These are phyloP conservation scores for Przewalskia tangutica DNA, from an alignment of 257 asterid genomes.

Conservation along the genomic window DNA sequence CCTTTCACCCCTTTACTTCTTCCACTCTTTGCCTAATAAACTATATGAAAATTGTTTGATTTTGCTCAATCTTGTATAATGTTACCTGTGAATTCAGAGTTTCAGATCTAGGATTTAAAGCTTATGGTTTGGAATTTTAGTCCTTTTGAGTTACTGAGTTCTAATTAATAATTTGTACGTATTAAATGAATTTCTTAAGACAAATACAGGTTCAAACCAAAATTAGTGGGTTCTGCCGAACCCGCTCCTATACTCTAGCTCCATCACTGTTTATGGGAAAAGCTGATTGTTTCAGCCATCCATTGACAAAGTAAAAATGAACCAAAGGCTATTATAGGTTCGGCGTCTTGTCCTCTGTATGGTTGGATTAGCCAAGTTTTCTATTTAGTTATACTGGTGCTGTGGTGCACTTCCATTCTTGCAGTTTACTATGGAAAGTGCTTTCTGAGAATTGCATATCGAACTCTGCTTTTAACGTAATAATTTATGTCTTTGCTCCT, in stretches of 20 bases:
- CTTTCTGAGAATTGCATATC: neutral
- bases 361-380: neutral
- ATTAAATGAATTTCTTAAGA: too few species aligned
- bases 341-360: neutral
- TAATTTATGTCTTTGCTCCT: neutral
- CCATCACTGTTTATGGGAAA: neutral
- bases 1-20: neutral
- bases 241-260: too few species aligned
- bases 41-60: neutral
- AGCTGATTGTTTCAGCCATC: neutral
- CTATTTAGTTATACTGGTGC: neutral
- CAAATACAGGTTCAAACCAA: too few species aligned
- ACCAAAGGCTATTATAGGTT: neutral
- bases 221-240: too few species aligned
- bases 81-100: too few species aligned
- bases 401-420: neutral
- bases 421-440: neutral
- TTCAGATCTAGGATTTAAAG: too few species aligned
- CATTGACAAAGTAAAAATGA: neutral
- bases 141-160: too few species aligned
- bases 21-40: neutral
- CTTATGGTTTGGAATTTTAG: too few species aligned
- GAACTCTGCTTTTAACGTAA: neutral
- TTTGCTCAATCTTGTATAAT: neutral
- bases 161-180: too few species aligned